Percentiles rank a stretch among this genome's conserved stretches.
These are phyloP conservation scores for Parafenestella ontariensis DNA, from an alignment of 2,329 filamentous ascomycete species.

Conservation along the genomic window DNA sequence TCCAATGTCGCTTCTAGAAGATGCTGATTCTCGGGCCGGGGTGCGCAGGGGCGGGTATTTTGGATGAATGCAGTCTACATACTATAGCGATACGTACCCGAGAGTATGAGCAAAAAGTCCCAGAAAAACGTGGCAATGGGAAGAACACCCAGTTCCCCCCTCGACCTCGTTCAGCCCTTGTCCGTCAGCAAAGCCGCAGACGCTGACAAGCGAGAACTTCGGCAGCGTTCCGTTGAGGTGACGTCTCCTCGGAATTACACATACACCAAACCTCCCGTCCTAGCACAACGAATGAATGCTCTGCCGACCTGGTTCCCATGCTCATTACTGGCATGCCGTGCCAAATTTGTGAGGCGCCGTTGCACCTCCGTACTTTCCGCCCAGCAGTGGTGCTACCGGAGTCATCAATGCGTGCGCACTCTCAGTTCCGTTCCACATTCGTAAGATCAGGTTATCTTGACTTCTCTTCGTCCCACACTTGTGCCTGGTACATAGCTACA, in stretches of 20 bases:
- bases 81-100: not conserved
- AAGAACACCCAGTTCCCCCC: not conserved
- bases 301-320: conserved; percentile 8
- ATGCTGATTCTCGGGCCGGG: not conserved
- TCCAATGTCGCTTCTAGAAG: not conserved
- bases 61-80: not conserved
- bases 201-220: not conserved
- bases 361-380: conserved; percentile 4
- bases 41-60: not conserved
- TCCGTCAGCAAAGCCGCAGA: conserved; percentile 6
- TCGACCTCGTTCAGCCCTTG: not conserved
- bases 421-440: not conserved
- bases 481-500: not conserved
- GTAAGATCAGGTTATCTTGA: not conserved
- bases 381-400: conserved; percentile 1
- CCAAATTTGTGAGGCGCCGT: not conserved
- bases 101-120: not conserved
- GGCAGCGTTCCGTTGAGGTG: not conserved
- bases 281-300: conserved; percentile 2
- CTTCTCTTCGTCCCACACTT: not conserved
- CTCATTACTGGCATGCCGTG: conserved; percentile 2
- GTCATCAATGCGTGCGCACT: conserved; percentile 1
- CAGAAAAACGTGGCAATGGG: conserved; percentile 8
- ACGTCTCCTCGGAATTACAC: not conserved
- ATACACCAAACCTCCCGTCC: not conserved